These are phyloP conservation scores for Citrullus mucosospermus DNA, from an alignment of 306 rosid genomes.

Conservation along the genomic window DNA sequence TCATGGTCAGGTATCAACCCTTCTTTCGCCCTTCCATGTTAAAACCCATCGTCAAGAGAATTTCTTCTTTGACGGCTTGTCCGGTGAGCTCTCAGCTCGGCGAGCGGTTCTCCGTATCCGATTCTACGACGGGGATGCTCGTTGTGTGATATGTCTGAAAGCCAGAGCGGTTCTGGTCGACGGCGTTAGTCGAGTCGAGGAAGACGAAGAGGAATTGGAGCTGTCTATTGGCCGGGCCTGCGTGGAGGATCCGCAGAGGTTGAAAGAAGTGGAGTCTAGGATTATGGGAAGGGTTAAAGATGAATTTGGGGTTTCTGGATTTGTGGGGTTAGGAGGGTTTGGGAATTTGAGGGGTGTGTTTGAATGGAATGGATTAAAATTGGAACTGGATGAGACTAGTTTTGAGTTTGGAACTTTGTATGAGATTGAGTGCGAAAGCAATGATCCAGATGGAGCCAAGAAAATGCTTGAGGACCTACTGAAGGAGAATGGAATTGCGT, in stretches of 20 bases:
- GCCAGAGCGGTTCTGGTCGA: constrained; percentile 56
- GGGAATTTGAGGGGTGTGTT: constrained; percentile 65
- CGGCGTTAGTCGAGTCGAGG: constrained; percentile 89
- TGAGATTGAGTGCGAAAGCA: constrained; percentile 86
- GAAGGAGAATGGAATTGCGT: constrained; percentile 48
- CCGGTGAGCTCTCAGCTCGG: constrained; percentile 39
- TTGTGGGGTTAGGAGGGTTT: constrained; percentile 71
- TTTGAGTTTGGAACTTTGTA: constrained; percentile 58
- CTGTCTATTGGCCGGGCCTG: constrained; percentile 42
- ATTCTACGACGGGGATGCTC: constrained; percentile 39
- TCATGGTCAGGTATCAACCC: constrained; percentile 28
- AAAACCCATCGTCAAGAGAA: constrained; percentile 63
- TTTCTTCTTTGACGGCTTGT: constrained; percentile 71
- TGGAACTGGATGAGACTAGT: constrained; percentile 79
- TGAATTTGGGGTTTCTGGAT: constrained; percentile 55
- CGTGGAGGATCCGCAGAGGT: constrained; percentile 44
- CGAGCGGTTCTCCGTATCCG: constrained; percentile 68
- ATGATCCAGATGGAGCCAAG: constrained; percentile 62
- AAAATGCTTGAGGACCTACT: constrained; percentile 47
- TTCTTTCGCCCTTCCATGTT: constrained; percentile 45
- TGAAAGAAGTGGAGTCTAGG: constrained; percentile 50
- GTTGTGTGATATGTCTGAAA: constrained; percentile 62
- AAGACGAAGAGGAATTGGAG: constrained; percentile 72
- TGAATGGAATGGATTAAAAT: constrained; percentile 76
- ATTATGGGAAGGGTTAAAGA: constrained; percentile 55